A percentile compares a stretch with the other conserved stretches of the same genome.
Evolutionary conservation across 192 early-diverging fungal species (phyloP).

Genomic region (Backusella psychrophila): DNA sequence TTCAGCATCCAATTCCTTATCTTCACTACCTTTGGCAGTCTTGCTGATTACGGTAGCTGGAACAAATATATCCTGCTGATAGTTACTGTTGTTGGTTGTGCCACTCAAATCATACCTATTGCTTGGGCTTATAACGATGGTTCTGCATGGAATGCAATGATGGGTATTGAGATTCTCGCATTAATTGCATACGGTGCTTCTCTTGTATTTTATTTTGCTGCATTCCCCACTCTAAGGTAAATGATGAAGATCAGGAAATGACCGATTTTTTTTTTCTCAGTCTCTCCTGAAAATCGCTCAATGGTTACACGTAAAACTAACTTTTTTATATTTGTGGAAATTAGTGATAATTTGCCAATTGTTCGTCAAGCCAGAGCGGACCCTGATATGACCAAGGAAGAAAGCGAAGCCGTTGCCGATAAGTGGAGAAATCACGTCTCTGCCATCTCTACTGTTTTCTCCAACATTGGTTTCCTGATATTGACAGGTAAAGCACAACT

Average conservation of each 20-base stretch:
- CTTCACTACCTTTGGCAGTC: constrained; percentile 35
- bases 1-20: constrained; percentile 34
- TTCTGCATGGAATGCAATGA: constrained; percentile 32
- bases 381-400: constrained; percentile 21
- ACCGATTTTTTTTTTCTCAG: background rate
- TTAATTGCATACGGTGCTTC: constrained; percentile 33
- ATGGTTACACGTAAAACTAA: constrained; percentile 4
- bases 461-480: constrained; percentile 29
- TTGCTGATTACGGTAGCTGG: constrained; percentile 35
- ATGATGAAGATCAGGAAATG: background rate
- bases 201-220: constrained; percentile 37
- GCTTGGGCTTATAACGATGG: constrained; percentile 27
- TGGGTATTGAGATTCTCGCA: constrained; percentile 28
- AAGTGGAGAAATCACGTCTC: constrained; percentile 38
- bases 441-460: constrained; percentile 33
- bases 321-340: constrained; percentile 5
- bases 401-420: constrained; percentile 16
- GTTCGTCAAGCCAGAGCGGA: constrained; percentile 30
- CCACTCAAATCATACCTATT: constrained; percentile 30
- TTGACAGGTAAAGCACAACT: constrained; percentile 4
- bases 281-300: background rate
- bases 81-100: constrained; percentile 29
- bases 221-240: constrained; percentile 32
- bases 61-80: constrained; percentile 28
- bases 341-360: constrained; percentile 28